These are phyloP conservation scores for Tilletiaria anomala DNA, from an alignment of 1,284 basidiomycete species.

Conservation along the genomic window DNA sequence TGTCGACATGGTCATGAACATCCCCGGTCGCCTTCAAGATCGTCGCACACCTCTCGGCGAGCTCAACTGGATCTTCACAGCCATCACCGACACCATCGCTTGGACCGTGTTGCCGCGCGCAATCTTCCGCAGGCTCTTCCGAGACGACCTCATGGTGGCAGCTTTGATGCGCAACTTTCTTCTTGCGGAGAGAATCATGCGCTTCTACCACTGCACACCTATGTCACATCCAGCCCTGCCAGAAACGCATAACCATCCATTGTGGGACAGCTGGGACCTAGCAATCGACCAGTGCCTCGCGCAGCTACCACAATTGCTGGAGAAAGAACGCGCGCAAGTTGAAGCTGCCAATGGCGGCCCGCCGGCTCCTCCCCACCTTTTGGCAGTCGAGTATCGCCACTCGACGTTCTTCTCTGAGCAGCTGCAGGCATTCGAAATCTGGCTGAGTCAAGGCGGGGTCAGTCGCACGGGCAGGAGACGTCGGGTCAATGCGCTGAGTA, in stretches of 20 bases:
- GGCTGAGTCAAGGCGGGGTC: constrained; percentile 53
- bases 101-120: constrained; percentile 93
- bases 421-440: constrained; percentile 91
- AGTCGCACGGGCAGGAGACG: constrained; percentile 8
- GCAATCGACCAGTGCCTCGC: constrained; percentile 89
- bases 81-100: constrained; percentile 95
- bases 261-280: constrained; percentile 96
- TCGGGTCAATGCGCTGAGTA: neutral
- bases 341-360: constrained; percentile 38
- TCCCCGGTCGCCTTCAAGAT: constrained; percentile 92
- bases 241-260: constrained; percentile 80
- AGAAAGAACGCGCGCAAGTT: constrained; percentile 48
- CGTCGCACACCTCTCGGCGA: constrained; percentile 88
- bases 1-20: constrained; percentile 82
- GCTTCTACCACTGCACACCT: constrained; percentile 91
- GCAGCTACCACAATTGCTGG: constrained; percentile 76
- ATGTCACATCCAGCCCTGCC: constrained; percentile 83
- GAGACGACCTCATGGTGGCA: constrained; percentile 88
- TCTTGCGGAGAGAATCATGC: constrained; percentile 93
- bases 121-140: constrained; percentile 81
- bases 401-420: constrained; percentile 93
- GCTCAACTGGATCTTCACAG: constrained; percentile 98
- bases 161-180: constrained; percentile 93
- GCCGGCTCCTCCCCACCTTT: constrained; percentile 38
- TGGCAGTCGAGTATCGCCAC: constrained; percentile 54